Evolutionary conservation across 495 filamentous ascomycete genomes (phyloP).

Genomic region (Tetracladium marchalianum): DNA sequence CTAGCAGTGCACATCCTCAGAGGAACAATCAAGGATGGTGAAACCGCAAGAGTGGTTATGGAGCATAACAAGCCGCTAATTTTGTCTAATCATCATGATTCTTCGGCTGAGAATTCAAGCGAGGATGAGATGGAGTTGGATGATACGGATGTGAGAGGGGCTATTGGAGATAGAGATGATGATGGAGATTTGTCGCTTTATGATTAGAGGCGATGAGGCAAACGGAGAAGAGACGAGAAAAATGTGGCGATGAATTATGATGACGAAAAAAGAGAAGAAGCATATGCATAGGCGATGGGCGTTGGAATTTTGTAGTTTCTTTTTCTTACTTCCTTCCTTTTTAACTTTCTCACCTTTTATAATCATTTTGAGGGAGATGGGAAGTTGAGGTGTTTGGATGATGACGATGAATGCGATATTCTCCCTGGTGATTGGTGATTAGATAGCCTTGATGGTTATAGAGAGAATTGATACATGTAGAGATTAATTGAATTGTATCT

Average conservation of each 20-base stretch:
- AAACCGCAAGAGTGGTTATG: conserved; percentile 68
- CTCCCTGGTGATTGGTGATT: too few relatives aligned
- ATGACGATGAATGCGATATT: too few relatives aligned
- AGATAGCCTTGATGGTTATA: too few relatives aligned
- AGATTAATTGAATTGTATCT: too few relatives aligned
- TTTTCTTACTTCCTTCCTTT: too few relatives aligned
- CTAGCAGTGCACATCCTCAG: conserved; percentile 83
- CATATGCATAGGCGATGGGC: neutral
- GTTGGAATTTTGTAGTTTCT: too few relatives aligned
- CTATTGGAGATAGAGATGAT: conserved; percentile 4
- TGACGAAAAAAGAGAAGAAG: neutral
- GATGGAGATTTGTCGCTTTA: conserved; percentile 21
- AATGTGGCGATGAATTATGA: conserved; percentile 4
- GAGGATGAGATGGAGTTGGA: conserved; percentile 54
- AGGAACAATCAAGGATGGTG: conserved; percentile 75
- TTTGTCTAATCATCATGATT: conserved; percentile 65
- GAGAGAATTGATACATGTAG: too few relatives aligned
- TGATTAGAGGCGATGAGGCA: conserved; percentile 6
- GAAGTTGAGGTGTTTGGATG: too few relatives aligned
- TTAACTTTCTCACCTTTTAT: too few relatives aligned
- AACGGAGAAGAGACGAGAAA: neutral
- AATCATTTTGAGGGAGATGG: too few relatives aligned
- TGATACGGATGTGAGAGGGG: conserved; percentile 31
- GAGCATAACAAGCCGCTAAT: conserved; percentile 62
- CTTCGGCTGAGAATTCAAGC: conserved; percentile 21